Evolutionary conservation across 2,329 filamentous ascomycete species (phyloP).

Genomic region (Trichoderma koningiopsis): DNA sequence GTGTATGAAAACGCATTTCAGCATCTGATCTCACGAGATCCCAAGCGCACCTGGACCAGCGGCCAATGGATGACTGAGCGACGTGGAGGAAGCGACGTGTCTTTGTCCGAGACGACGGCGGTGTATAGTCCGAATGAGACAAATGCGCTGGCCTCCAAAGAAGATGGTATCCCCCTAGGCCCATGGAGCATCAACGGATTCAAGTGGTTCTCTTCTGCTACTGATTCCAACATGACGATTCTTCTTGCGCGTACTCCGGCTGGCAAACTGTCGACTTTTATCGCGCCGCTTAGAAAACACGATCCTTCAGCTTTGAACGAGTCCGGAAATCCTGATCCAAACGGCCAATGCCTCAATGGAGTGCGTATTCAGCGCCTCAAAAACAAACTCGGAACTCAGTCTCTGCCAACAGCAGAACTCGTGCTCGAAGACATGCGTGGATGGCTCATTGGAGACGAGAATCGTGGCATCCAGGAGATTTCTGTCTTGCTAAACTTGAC

Average conservation of each 20-base stretch:
- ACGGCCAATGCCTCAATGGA: slow-evolving; percentile 61
- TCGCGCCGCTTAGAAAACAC: slow-evolving; percentile 60
- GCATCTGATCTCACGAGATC: slow-evolving; percentile 56
- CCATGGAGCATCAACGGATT: slow-evolving; percentile 65
- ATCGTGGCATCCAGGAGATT: slow-evolving; percentile 68
- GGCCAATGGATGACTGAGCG: slow-evolving; percentile 80
- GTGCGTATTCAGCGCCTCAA: slow-evolving; percentile 70
- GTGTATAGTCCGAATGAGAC: slow-evolving; percentile 30
- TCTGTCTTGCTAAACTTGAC: slow-evolving; percentile 69
- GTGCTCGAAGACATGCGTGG: slow-evolving; percentile 64
- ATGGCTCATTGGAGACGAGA: slow-evolving; percentile 67
- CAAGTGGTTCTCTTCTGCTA: slow-evolving; percentile 55
- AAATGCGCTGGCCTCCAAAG: slow-evolving; percentile 26
- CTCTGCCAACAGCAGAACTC: slow-evolving; percentile 72
- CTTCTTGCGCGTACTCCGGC: slow-evolving; percentile 59
- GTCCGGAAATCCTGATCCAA: slow-evolving; percentile 30
- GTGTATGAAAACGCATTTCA: slow-evolving; percentile 56
- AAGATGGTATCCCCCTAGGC: slow-evolving; percentile 45
- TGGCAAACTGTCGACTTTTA: slow-evolving; percentile 61
- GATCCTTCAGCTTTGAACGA: slow-evolving; percentile 37
- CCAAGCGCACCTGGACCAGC: slow-evolving; percentile 63
- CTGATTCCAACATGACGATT: slow-evolving; percentile 53
- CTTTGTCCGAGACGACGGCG: slow-evolving; percentile 66
- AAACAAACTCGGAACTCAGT: slow-evolving; percentile 70
- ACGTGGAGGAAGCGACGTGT: slow-evolving; percentile 69